phyloP scores from a whole-genome alignment of 768 basidiomycete genomes.

The Collybiopsis luxurians region DNA sequence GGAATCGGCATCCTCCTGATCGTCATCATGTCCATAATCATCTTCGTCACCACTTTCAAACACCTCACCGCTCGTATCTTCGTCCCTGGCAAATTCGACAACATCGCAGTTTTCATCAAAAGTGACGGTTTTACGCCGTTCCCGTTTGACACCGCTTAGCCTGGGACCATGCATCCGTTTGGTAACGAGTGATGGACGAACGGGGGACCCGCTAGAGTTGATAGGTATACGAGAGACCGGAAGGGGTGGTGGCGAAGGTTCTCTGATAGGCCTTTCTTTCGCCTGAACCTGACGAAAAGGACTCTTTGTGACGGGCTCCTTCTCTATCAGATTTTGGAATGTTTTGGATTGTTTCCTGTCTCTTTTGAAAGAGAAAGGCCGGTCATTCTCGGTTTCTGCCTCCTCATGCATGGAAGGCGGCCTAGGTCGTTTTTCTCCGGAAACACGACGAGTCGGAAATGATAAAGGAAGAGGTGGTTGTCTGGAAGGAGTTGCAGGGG shows the following conservation, averaged over 20 bases:
- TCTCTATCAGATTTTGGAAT: conserved; percentile 70
- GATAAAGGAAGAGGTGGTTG: conserved; percentile 29
- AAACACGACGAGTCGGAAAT: conserved; percentile 48
- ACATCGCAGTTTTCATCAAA: conserved; percentile 82
- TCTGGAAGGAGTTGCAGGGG: conserved; percentile 39
- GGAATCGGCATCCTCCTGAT: conserved; percentile 41
- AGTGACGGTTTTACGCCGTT: conserved; percentile 73
- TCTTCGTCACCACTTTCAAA: conserved; percentile 25
- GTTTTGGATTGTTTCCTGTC: conserved; percentile 74
- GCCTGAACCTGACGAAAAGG: conserved; percentile 56
- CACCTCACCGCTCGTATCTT: conserved; percentile 31
- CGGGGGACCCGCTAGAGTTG: conserved; percentile 42
- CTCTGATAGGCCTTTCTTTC: not conserved
- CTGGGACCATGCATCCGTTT: conserved; percentile 78
- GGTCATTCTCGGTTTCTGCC: conserved; percentile 66
- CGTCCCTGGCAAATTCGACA: conserved; percentile 71
- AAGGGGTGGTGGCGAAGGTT: conserved; percentile 7
- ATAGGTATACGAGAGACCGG: conserved; percentile 4
- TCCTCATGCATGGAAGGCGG: conserved; percentile 70
- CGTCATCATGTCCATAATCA: conserved; percentile 22
- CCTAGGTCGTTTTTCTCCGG: conserved; percentile 77
- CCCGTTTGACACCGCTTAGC: conserved; percentile 46
- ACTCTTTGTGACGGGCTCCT: conserved; percentile 79
- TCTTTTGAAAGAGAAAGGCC: conserved; percentile 65
- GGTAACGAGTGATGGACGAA: conserved; percentile 67